phyloP scores from a whole-genome alignment of 371 early-diverging fungal species.

The Massospora cicadina region DNA sequence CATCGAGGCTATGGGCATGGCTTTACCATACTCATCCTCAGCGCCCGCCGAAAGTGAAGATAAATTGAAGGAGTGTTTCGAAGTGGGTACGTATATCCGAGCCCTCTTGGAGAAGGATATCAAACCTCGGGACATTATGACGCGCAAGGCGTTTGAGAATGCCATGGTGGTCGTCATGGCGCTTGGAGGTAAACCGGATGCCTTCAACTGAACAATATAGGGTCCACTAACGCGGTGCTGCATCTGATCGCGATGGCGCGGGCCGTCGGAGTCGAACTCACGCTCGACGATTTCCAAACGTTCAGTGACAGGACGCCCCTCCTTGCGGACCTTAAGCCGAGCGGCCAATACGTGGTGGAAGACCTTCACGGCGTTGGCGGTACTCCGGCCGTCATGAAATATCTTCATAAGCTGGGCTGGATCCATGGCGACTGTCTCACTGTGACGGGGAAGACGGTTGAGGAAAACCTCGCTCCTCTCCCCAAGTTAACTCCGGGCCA shows the following conservation, averaged over 20 bases:
- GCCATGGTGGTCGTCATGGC: conserved; percentile 82
- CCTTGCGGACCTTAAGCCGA: conserved; percentile 92
- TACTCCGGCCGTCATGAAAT: conserved; percentile 77
- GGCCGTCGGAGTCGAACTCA: conserved; percentile 55
- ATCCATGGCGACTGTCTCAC: conserved; percentile 77
- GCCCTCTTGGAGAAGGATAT: conserved; percentile 73
- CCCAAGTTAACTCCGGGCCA: conserved; percentile 57
- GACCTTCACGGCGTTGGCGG: conserved; percentile 81
- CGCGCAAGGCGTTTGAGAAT: conserved; percentile 80
- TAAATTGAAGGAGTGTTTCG: conserved; percentile 73
- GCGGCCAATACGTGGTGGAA: conserved; percentile 90
- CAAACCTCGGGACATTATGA: conserved; percentile 86
- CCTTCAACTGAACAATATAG: conserved; percentile 15
- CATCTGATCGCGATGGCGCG: conserved; percentile 89
- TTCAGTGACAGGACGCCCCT: conserved; percentile 78
- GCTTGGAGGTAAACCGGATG: conserved; percentile 47
- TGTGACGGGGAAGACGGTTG: conserved; percentile 84
- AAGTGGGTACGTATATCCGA: conserved; percentile 67
- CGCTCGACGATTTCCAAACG: conserved; percentile 80
- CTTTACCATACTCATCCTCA: conserved; percentile 83
- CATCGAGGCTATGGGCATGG: conserved; percentile 92
- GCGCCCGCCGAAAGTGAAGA: conserved; percentile 70
- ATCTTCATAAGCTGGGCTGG: conserved; percentile 53
- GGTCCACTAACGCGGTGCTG: conserved; percentile 92
- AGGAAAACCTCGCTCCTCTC: conserved; percentile 60